Percentiles rank a stretch among this genome's conserved stretches.
Evolutionary conservation across 331 rosid genomes (phyloP).

Genomic region (Quercus phellos): DNA sequence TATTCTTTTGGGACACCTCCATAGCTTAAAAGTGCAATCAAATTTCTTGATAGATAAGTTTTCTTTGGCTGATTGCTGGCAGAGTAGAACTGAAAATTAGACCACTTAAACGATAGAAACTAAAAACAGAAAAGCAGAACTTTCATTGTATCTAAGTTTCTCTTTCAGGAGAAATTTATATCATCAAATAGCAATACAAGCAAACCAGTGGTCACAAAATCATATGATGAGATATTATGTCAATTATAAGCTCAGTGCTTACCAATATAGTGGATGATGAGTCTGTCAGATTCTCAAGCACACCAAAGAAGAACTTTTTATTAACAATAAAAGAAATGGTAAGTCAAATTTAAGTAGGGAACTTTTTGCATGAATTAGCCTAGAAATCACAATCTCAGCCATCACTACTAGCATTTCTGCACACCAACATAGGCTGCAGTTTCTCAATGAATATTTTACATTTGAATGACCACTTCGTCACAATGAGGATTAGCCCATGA

Average conservation of each 20-base stretch:
- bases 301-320: neutral
- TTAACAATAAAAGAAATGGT: neutral
- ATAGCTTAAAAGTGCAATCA: slow-evolving; percentile 64
- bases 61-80: slow-evolving; percentile 54
- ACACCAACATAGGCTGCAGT: no score
- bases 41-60: slow-evolving; percentile 42
- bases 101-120: slow-evolving; percentile 7
- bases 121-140: neutral
- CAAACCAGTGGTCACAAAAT: no score
- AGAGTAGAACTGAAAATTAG: slow-evolving; percentile 22
- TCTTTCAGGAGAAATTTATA: no score
- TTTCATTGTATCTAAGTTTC: neutral
- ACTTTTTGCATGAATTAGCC: neutral
- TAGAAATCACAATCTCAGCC: neutral
- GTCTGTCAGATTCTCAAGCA: no score
- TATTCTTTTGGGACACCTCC: slow-evolving; percentile 79
- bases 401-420: neutral
- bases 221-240: neutral
- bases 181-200: no score
- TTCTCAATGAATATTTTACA: neutral
- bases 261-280: neutral
- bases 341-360: neutral
- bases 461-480: neutral
- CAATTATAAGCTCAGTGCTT: neutral
- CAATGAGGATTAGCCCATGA: neutral